Conservation (phyloP, 2,329 filamentous ascomycete genomes). For the Bipolaris zeicola region DNA sequence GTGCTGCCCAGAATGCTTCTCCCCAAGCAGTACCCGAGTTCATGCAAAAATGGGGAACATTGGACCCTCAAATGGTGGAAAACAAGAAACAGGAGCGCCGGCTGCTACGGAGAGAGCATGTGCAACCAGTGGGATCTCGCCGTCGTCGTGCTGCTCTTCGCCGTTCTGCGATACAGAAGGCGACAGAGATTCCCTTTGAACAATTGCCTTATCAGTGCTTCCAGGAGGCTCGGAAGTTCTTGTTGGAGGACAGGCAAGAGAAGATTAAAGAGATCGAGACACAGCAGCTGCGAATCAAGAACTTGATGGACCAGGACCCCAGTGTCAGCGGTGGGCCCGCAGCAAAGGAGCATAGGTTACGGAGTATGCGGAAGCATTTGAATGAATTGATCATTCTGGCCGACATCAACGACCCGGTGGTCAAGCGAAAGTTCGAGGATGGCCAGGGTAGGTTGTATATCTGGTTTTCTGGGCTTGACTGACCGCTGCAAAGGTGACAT, state of each 20-base stretch:
- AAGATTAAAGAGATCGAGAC: slow-evolving; percentile 76
- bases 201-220: slow-evolving; percentile 97
- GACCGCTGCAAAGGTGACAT: slow-evolving; percentile 73
- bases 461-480: slow-evolving; percentile 1
- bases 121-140: slow-evolving; percentile 79
- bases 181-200: slow-evolving; percentile 79
- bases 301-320: slow-evolving; percentile 64
- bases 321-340: slow-evolving; percentile 65
- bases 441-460: slow-evolving; percentile 70
- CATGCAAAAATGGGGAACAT: slow-evolving; percentile 44
- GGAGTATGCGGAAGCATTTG: slow-evolving; percentile 72
- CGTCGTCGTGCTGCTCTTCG: slow-evolving; percentile 67
- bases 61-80: slow-evolving; percentile 43
- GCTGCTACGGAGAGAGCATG: slow-evolving; percentile 68
- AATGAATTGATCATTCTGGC: slow-evolving; percentile 84
- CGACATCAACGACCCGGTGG: slow-evolving; percentile 91
- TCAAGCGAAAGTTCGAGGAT: slow-evolving; percentile 94
- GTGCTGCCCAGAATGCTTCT: slow-evolving; percentile 17
- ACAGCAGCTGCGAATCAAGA: slow-evolving; percentile 71
- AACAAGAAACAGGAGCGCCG: slow-evolving; percentile 64
- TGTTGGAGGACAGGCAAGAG: slow-evolving; percentile 78
- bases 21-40: slow-evolving; percentile 32
- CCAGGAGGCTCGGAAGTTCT: slow-evolving; percentile 87
- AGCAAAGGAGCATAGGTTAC: slow-evolving; percentile 69
- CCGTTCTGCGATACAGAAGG: slow-evolving; percentile 55